Conservation (phyloP, 164 flowering plant species). For the Protea cynaroides region DNA sequence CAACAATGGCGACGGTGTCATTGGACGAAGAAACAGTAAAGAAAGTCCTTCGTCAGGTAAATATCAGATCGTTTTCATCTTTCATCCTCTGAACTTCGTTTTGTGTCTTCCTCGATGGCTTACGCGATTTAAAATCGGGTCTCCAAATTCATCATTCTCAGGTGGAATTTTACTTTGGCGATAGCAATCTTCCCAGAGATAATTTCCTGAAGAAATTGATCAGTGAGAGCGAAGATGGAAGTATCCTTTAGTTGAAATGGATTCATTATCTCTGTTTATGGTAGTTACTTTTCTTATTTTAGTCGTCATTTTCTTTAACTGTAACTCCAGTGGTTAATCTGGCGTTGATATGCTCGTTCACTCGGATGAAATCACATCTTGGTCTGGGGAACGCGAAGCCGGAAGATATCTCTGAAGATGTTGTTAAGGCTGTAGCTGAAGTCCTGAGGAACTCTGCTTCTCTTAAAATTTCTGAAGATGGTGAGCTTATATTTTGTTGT, state of each 20-base stretch:
- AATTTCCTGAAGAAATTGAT: conserved; percentile 56
- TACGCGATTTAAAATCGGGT: neutral
- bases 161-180: conserved; percentile 97
- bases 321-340: conserved; percentile 65
- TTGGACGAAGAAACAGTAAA: conserved; percentile 60
- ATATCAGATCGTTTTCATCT: neutral
- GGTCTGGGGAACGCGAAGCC: conserved; percentile 53
- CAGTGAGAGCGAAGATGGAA: conserved; percentile 66
- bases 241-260: conserved; percentile 46
- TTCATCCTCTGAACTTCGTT: neutral
- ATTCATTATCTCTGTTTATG: too few relatives aligned
- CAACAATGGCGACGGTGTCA: conserved; percentile 10
- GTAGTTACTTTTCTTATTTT: neutral
- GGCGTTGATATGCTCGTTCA: conserved; percentile 81
- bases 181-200: conserved; percentile 89
- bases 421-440: conserved; percentile 69
- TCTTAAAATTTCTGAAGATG: conserved; percentile 84
- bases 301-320: conserved; percentile 27
- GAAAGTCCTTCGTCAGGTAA: conserved; percentile 82
- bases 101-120: neutral
- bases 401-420: conserved; percentile 58
- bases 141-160: conserved; percentile 11
- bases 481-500: conserved; percentile 23
- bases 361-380: conserved; percentile 76
- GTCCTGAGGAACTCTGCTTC: conserved; percentile 46